Evolutionary conservation across 192 early-diverging fungal genomes (phyloP).

Genomic region (Coemansia sp.): DNA sequence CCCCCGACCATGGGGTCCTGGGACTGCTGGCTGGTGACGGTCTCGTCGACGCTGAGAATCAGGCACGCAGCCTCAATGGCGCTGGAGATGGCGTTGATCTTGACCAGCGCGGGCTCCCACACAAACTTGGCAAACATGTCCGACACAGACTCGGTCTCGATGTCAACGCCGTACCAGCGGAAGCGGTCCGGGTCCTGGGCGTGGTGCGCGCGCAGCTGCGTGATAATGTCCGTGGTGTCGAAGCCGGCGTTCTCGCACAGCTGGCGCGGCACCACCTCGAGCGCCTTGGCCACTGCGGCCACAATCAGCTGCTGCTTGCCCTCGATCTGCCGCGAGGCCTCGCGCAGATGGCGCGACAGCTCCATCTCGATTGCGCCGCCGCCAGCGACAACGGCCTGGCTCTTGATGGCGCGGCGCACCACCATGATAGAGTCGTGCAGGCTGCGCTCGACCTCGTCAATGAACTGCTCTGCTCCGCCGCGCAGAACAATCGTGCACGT

Average conservation of each 20-base stretch:
- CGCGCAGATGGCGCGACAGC: slow-evolving; percentile 89
- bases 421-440: slow-evolving; percentile 99
- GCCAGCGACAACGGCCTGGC: slow-evolving; percentile 93
- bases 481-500: slow-evolving; percentile 95
- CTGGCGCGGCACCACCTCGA: slow-evolving; percentile 98
- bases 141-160: slow-evolving; percentile 78
- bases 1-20: slow-evolving; percentile 62
- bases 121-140: slow-evolving; percentile 93
- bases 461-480: slow-evolving; percentile 99
- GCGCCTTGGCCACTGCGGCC: slow-evolving; percentile 88
- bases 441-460: slow-evolving; percentile 95
- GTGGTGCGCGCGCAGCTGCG: slow-evolving; percentile 94
- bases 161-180: slow-evolving; percentile 93
- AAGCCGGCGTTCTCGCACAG: slow-evolving; percentile 98
- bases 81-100: slow-evolving; percentile 92
- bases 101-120: slow-evolving; percentile 98
- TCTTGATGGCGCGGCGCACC: slow-evolving; percentile 95
- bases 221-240: slow-evolving; percentile 96
- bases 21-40: slow-evolving; percentile 87
- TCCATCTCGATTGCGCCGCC: slow-evolving; percentile 99
- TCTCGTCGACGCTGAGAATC: slow-evolving; percentile 96
- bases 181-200: slow-evolving; percentile 56
- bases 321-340: slow-evolving; percentile 88
- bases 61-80: slow-evolving; percentile 95
- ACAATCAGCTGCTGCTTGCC: slow-evolving; percentile 99